These are phyloP conservation scores for Acer saccharum DNA, from an alignment of 345 rosid genomes.

Conservation along the genomic window DNA sequence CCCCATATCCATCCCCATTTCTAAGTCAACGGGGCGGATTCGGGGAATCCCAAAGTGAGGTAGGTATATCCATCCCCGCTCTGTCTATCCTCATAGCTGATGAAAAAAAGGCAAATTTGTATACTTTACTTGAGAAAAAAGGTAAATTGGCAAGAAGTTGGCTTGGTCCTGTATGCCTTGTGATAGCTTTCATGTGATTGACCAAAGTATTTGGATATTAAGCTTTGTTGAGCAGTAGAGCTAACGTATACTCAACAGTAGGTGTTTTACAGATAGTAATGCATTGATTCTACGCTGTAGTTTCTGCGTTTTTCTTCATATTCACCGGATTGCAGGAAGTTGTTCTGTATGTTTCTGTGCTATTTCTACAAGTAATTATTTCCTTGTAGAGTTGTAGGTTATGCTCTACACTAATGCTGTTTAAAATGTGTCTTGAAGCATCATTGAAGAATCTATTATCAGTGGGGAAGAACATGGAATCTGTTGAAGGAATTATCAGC, in stretches of 20 bases:
- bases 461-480: conserved; percentile 47
- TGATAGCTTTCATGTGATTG: not conserved
- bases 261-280: not conserved
- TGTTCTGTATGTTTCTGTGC: not conserved
- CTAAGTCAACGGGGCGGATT: no score
- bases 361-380: not conserved
- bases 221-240: not conserved
- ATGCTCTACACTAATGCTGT: not conserved
- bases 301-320: not conserved
- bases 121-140: no score
- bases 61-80: no score
- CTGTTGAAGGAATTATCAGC: conserved; percentile 57
- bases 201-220: not conserved
- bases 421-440: conserved; percentile 40
- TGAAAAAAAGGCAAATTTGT: no score
- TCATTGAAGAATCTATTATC: conserved; percentile 59
- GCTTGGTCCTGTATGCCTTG: not conserved
- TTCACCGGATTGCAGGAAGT: not conserved
- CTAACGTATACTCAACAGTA: not conserved
- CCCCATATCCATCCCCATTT: no score
- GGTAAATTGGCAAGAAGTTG: not conserved
- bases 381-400: conserved; percentile 13
- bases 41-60: no score
- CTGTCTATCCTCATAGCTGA: no score
- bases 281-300: not conserved